phyloP scores from a whole-genome alignment of 1,284 basidiomycete genomes.

The Ustilago nuda region DNA sequence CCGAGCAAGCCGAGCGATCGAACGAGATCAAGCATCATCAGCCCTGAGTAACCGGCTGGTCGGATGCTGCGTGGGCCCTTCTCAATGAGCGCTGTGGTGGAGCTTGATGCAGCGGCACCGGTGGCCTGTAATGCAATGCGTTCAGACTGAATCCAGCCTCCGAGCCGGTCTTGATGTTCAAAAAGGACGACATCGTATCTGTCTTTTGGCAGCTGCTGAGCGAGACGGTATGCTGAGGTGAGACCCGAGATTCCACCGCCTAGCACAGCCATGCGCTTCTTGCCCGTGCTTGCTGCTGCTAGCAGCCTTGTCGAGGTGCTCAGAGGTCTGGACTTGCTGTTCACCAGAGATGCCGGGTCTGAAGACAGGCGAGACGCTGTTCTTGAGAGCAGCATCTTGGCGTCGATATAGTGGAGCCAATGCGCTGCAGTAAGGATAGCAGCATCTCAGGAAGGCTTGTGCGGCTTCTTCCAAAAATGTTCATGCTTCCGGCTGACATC shows the following conservation, averaged over 20 bases:
- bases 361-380: constrained; percentile 22
- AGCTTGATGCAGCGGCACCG: not conserved
- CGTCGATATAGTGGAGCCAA: not conserved
- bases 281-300: constrained; percentile 18
- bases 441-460: too few relatives aligned
- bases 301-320: constrained; percentile 19
- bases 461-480: constrained; percentile 5
- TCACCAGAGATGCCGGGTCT: not conserved
- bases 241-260: constrained; percentile 86
- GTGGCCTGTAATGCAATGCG: constrained; percentile 70
- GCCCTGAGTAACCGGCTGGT: constrained; percentile 57
- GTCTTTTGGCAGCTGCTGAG: constrained; percentile 75
- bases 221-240: constrained; percentile 81
- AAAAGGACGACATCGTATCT: constrained; percentile 75
- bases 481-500: not conserved
- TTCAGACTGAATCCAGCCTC: constrained; percentile 85
- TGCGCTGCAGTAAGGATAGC: not conserved
- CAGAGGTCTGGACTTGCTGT: constrained; percentile 1
- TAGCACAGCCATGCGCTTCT: constrained; percentile 73
- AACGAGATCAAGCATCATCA: constrained; percentile 79
- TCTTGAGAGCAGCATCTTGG: constrained; percentile 33
- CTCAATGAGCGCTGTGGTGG: constrained; percentile 56
- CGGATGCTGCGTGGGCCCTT: constrained; percentile 64
- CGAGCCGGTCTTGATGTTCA: constrained; percentile 77
- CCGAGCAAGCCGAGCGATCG: constrained; percentile 77